Conservation (phyloP, 495 filamentous ascomycete genomes). For the Cenococcum geophilum region DNA sequence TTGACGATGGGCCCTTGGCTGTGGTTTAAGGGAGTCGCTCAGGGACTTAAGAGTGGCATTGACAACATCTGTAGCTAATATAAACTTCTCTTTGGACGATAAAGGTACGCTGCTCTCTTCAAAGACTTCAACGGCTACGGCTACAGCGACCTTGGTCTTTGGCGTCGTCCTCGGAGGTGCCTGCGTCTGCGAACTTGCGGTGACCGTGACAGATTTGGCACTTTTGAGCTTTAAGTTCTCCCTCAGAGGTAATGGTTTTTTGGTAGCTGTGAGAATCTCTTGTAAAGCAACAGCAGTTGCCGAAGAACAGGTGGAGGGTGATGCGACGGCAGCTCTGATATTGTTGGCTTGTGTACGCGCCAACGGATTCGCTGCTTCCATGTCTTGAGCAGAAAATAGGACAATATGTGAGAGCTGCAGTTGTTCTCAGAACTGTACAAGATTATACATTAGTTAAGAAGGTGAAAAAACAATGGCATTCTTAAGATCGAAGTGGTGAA, state of each 20-base stretch:
- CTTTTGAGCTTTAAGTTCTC: conserved; percentile 19
- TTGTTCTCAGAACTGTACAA: not conserved
- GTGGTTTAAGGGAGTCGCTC: conserved; percentile 60
- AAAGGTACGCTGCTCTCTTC: conserved; percentile 38
- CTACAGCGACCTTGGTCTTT: conserved; percentile 7
- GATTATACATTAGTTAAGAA: conserved; percentile 7
- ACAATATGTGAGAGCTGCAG: not conserved
- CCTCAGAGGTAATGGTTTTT: conserved; percentile 8
- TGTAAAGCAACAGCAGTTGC: conserved; percentile 40
- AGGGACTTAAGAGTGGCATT: conserved; percentile 66
- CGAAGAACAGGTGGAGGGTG: conserved; percentile 46
- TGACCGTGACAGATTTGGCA: conserved; percentile 16
- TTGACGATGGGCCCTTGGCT: conserved; percentile 18
- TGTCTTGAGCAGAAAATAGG: conserved; percentile 2
- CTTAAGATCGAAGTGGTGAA: not conserved
- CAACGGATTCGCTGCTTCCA: conserved; percentile 17
- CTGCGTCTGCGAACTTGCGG: conserved; percentile 3
- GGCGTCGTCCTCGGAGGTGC: conserved; percentile 22
- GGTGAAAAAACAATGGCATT: not conserved
- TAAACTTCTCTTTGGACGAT: conserved; percentile 55
- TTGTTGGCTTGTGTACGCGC: conserved; percentile 22
- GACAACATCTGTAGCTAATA: conserved; percentile 74
- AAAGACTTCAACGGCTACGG: conserved; percentile 17
- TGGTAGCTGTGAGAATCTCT: conserved; percentile 7
- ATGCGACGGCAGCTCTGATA: conserved; percentile 47